Percentiles rank a stretch among this genome's conserved stretches.
Conservation (phyloP, 1,284 basidiomycete species). For the Heterobasidion occidentale region DNA sequence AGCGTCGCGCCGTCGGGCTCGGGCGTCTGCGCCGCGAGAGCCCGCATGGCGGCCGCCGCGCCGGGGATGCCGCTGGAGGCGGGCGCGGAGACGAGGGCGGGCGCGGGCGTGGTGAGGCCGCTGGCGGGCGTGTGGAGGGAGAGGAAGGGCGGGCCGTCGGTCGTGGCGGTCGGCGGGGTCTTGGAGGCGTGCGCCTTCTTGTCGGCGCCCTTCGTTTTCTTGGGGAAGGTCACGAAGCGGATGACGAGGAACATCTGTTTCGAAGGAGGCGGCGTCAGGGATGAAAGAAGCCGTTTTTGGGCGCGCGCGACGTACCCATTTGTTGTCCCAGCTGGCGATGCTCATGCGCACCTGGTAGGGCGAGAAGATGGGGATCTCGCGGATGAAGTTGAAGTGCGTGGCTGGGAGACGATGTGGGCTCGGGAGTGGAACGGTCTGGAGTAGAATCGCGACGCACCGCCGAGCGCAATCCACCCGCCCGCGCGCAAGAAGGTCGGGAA, state of each 20-base stretch:
- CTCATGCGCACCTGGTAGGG: slow-evolving; percentile 64
- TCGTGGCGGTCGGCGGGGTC: slow-evolving; percentile 5
- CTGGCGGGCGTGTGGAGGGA: slow-evolving; percentile 17
- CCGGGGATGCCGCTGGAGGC: slow-evolving; percentile 20
- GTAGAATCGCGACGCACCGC: slow-evolving; percentile 33
- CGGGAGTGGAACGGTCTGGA: neutral
- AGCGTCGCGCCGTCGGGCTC: slow-evolving; percentile 54
- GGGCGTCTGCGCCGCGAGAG: slow-evolving; percentile 11
- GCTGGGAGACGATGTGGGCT: slow-evolving; percentile 26
- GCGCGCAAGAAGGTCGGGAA: slow-evolving; percentile 59
- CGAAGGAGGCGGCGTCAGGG: neutral
- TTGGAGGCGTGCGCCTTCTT: slow-evolving; percentile 5
- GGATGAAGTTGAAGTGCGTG: slow-evolving; percentile 68
- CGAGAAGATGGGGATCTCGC: slow-evolving; percentile 71
- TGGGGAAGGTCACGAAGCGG: slow-evolving; percentile 60
- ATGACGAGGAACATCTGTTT: slow-evolving; percentile 53
- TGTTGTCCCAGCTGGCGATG: slow-evolving; percentile 72
- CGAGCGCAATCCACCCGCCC: slow-evolving; percentile 66
- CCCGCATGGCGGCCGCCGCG: slow-evolving; percentile 18
- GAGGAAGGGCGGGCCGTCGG: slow-evolving; percentile 8
- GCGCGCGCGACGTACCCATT: slow-evolving; percentile 57
- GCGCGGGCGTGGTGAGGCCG: slow-evolving; percentile 9
- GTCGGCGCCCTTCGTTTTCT: slow-evolving; percentile 22
- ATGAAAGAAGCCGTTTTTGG: neutral
- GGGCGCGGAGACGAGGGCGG: slow-evolving; percentile 9